Evolutionary conservation across 2,329 filamentous ascomycete genomes (phyloP).

Genomic region (Penicillium sp.): DNA sequence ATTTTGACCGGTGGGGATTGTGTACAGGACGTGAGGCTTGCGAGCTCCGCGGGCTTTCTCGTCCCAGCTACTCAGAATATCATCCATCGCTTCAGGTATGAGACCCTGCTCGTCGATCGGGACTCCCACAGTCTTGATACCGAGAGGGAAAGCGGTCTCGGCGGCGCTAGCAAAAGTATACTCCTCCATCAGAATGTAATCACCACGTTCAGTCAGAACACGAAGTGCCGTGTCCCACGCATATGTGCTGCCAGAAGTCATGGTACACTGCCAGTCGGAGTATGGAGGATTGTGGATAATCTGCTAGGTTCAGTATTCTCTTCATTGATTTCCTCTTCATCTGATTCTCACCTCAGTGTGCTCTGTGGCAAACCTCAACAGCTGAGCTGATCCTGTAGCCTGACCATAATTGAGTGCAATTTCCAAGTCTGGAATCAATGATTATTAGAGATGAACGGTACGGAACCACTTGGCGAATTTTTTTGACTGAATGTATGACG

Average conservation of each 20-base stretch:
- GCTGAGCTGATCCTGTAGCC: constrained; percentile 74
- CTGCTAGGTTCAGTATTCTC: constrained; percentile 22
- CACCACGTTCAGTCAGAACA: constrained; percentile 70
- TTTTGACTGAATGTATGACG: constrained; percentile 5
- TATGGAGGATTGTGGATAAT: constrained; percentile 83
- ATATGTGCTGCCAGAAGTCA: constrained; percentile 81
- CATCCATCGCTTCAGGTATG: constrained; percentile 56
- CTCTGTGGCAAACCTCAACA: constrained; percentile 86
- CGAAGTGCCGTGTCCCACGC: constrained; percentile 77
- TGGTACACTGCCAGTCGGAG: constrained; percentile 77
- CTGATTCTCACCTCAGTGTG: constrained; percentile 64
- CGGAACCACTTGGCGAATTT: too few species aligned
- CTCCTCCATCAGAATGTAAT: constrained; percentile 78
- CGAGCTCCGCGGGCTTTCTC: constrained; percentile 48
- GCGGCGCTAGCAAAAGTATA: constrained; percentile 81
- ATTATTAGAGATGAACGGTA: constrained; percentile 3
- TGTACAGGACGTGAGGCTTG: constrained; percentile 65
- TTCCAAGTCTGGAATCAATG: constrained; percentile 57
- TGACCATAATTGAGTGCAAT: constrained; percentile 93
- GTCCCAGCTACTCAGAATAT: constrained; percentile 62
- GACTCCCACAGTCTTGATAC: constrained; percentile 55
- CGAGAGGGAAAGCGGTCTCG: constrained; percentile 59
- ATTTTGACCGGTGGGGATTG: constrained; percentile 78
- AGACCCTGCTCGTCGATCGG: constrained; percentile 63
- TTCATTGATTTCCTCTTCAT: not conserved